Percentiles rank a stretch among this genome's conserved stretches.
Conservation (phyloP, 2,329 filamentous ascomycete genomes). For the Talaromyces sp. region DNA sequence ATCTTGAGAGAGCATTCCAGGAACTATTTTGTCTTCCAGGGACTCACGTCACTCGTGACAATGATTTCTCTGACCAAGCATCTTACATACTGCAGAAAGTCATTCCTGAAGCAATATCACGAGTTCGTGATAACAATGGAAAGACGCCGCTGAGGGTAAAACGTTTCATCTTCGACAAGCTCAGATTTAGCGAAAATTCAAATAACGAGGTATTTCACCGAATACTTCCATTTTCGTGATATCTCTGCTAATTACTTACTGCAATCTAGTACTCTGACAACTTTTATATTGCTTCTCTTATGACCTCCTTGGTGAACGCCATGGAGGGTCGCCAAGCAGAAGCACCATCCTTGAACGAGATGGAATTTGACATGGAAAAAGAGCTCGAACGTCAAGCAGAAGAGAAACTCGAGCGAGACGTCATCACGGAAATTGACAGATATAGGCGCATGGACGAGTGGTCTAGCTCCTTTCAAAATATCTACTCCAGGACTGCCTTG, state of each 20-base stretch:
- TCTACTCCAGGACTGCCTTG: constrained; percentile 61
- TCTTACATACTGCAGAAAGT: constrained; percentile 81
- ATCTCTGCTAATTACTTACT: constrained; percentile 2
- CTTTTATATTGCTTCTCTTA: constrained; percentile 79
- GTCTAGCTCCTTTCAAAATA: constrained; percentile 64
- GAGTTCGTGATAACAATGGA: constrained; percentile 71
- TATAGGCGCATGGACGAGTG: constrained; percentile 66
- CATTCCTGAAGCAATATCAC: constrained; percentile 77
- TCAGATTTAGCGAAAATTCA: constrained; percentile 92
- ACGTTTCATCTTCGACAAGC: constrained; percentile 80
- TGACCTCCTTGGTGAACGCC: constrained; percentile 61
- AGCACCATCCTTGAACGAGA: constrained; percentile 39
- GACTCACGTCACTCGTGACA: constrained; percentile 76
- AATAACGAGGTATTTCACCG: constrained; percentile 61
- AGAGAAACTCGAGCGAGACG: constrained; percentile 57
- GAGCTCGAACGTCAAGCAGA: constrained; percentile 52
- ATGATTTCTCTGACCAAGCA: constrained; percentile 85
- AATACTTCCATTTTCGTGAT: background rate
- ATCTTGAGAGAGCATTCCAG: constrained; percentile 81
- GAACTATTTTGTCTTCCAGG: constrained; percentile 83
- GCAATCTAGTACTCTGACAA: constrained; percentile 71
- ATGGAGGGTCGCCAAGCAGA: constrained; percentile 47
- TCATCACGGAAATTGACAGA: constrained; percentile 61
- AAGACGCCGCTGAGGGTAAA: constrained; percentile 77
- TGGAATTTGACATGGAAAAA: constrained; percentile 48